A percentile compares a stretch with the other conserved stretches of the same genome.
Conservation (phyloP, 1,139 yeast species). For the Hyphopichia buzzinii region DNA sequence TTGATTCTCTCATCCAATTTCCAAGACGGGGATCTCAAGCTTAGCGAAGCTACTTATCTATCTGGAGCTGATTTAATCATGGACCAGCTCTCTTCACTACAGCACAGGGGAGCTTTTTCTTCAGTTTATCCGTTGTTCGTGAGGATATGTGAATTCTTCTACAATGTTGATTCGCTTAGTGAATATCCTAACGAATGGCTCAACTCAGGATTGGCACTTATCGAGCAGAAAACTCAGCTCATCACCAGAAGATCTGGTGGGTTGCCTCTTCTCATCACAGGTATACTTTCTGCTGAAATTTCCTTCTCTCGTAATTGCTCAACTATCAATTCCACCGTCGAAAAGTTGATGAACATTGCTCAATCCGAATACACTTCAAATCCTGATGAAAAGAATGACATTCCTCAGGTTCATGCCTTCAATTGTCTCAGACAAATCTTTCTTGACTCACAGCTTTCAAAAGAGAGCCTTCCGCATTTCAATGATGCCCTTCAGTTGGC, state of each 20-base stretch:
- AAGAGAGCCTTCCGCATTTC: constrained; percentile 49
- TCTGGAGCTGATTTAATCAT: constrained; percentile 44
- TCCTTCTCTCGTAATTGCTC: too few species aligned
- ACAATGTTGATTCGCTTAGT: constrained; percentile 23
- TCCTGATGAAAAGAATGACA: constrained; percentile 58
- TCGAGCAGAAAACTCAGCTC: constrained; percentile 59
- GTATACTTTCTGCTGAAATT: constrained; percentile 59
- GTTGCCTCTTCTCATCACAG: constrained; percentile 74
- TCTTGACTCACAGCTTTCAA: constrained; percentile 62
- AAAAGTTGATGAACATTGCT: constrained; percentile 53
- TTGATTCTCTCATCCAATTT: constrained; percentile 26
- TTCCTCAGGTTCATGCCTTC: constrained; percentile 92
- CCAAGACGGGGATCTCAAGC: neutral
- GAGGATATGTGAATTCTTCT: constrained; percentile 56
- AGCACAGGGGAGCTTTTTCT: constrained; percentile 90
- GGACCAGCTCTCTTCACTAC: constrained; percentile 66
- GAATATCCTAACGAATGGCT: constrained; percentile 55
- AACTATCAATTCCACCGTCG: constrained; percentile 46
- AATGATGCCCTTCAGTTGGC: constrained; percentile 61
- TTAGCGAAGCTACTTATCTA: constrained; percentile 9
- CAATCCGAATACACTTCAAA: constrained; percentile 41
- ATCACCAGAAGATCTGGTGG: constrained; percentile 94
- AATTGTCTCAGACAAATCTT: constrained; percentile 78
- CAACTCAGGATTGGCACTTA: constrained; percentile 45
- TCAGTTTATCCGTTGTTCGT: constrained; percentile 80